phyloP scores from a whole-genome alignment of 345 rosid species.

The Ailanthus altissimus region DNA sequence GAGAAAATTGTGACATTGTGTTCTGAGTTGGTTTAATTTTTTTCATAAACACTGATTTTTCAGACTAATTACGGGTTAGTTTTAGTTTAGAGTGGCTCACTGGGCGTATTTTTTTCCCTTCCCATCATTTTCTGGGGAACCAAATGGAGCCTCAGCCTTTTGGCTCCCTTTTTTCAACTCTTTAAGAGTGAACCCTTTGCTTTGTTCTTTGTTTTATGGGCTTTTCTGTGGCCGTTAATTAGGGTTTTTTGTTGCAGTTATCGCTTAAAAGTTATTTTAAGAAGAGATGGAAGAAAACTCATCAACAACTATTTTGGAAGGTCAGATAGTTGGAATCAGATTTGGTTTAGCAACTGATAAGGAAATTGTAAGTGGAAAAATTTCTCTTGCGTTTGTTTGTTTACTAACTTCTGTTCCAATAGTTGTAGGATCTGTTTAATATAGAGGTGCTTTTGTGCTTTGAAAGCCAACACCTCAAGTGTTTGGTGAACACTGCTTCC shows the following conservation, averaged over 20 bases:
- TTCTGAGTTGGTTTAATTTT: conserved; percentile 8
- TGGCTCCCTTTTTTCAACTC: background rate
- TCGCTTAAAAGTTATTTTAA: conserved; percentile 1
- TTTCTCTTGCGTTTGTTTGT: conserved; percentile 5
- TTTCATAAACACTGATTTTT: background rate
- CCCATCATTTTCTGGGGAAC: background rate
- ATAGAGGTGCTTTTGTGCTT: too few species aligned
- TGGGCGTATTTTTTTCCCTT: background rate
- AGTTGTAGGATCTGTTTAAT: background rate
- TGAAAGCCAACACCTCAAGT: too few species aligned
- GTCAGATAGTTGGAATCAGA: conserved; percentile 62
- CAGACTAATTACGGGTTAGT: background rate
- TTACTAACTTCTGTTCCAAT: background rate
- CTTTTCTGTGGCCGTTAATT: background rate
- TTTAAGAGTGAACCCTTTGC: background rate
- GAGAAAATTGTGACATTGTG: conserved; percentile 7
- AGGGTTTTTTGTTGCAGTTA: conserved; percentile 10
- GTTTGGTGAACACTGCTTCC: too few species aligned
- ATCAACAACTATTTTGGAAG: conserved; percentile 48
- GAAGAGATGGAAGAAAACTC: conserved; percentile 57
- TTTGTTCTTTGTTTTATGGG: background rate
- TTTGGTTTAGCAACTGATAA: conserved; percentile 68
- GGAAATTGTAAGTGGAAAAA: conserved; percentile 68
- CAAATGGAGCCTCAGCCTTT: background rate
- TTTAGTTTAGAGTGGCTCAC: background rate